Conservation (phyloP, 495 filamentous ascomycete genomes). For the Daldinia decipiens region DNA sequence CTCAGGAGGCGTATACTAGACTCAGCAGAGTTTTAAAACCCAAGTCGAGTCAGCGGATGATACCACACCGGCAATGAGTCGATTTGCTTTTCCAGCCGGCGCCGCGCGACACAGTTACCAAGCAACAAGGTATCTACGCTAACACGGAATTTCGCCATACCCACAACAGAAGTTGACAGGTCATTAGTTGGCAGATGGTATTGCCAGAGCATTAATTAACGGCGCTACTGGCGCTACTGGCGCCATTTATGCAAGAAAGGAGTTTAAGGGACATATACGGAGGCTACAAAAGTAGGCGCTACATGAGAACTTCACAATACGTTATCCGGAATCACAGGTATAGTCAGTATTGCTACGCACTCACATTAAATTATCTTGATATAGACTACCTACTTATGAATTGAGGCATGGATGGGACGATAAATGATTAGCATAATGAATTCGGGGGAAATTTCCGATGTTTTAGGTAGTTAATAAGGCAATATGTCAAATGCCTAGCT, state of each 20-base stretch:
- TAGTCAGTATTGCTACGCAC: background rate
- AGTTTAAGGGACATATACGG: constrained; percentile 25
- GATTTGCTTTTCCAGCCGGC: constrained; percentile 47
- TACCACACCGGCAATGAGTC: constrained; percentile 49
- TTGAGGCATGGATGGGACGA: background rate
- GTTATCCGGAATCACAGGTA: background rate
- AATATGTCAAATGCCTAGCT: too few species aligned
- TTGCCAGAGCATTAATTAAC: constrained; percentile 19
- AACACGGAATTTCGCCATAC: constrained; percentile 48
- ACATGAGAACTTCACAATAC: background rate
- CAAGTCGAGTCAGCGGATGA: constrained; percentile 33
- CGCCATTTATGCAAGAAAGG: constrained; percentile 19
- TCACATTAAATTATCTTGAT: too few species aligned
- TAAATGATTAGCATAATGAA: too few species aligned
- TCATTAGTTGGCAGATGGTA: constrained; percentile 32
- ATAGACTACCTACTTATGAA: too few species aligned
- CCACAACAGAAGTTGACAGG: constrained; percentile 40
- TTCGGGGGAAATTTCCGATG: too few species aligned
- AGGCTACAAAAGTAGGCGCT: constrained; percentile 16
- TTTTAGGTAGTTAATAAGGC: too few species aligned
- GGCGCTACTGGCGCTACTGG: constrained; percentile 19
- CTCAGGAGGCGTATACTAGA: constrained; percentile 29
- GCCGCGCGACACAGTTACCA: constrained; percentile 47
- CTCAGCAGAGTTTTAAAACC: constrained; percentile 45
- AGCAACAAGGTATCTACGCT: constrained; percentile 44